Percentiles rank a stretch among this genome's conserved stretches.
Conservation (phyloP, 1,139 yeast genomes). For the Lodderomyces orthopsilosis region DNA sequence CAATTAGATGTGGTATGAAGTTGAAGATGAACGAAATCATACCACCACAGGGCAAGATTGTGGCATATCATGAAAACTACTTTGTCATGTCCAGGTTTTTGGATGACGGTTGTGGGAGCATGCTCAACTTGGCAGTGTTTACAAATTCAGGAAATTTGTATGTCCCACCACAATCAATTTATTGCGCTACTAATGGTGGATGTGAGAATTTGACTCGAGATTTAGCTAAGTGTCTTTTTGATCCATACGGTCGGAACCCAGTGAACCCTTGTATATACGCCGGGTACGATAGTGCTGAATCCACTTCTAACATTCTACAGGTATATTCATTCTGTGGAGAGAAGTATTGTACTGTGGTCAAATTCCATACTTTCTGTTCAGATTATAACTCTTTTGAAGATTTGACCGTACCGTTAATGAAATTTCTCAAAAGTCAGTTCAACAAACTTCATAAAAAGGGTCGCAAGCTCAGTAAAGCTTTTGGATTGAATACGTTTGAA, state of each 20-base stretch:
- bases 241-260: background rate
- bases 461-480: background rate
- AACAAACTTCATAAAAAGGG: background rate
- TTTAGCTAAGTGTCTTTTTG: background rate
- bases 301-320: background rate
- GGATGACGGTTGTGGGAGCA: background rate
- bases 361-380: background rate
- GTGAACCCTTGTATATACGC: background rate
- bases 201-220: background rate
- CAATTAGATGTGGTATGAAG: background rate
- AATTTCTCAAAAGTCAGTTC: conserved; percentile 5
- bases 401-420: conserved; percentile 5
- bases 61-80: background rate
- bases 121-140: background rate
- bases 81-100: conserved; percentile 1
- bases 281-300: background rate
- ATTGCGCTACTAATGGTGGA: background rate
- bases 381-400: background rate
- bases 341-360: background rate
- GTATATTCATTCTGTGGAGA: background rate
- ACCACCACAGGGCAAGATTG: conserved; percentile 1
- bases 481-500: conserved; percentile 7
- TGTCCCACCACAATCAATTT: background rate
- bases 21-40: background rate
- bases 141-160: background rate